phyloP scores from a whole-genome alignment of 257 asterid genomes.

The Dorcoceras hygrometricum region DNA sequence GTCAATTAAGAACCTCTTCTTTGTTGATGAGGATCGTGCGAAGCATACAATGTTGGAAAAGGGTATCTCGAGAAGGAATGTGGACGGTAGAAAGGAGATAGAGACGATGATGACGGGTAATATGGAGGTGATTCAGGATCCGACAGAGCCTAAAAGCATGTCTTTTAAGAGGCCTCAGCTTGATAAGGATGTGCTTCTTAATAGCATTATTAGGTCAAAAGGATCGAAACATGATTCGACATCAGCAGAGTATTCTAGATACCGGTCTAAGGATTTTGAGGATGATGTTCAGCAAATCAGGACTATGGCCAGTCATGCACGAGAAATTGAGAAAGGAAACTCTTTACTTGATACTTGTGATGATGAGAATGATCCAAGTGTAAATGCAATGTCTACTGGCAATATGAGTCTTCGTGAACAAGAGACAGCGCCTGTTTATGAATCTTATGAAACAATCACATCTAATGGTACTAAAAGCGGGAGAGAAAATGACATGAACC shows the following conservation, averaged over 20 bases:
- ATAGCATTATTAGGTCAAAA: constrained; percentile 46
- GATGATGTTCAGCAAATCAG: constrained; percentile 59
- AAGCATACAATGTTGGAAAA: constrained; percentile 62
- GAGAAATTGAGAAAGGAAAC: constrained; percentile 57
- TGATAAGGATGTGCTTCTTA: constrained; percentile 60
- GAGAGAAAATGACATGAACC: constrained; percentile 18
- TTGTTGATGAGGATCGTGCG: constrained; percentile 26
- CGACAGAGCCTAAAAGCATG: constrained; percentile 33
- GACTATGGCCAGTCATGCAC: constrained; percentile 67
- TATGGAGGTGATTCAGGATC: constrained; percentile 58
- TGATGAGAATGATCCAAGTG: constrained; percentile 32
- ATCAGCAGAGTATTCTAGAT: constrained; percentile 25
- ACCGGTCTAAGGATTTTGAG: constrained; percentile 37
- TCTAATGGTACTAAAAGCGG: constrained; percentile 29
- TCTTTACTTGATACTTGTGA: constrained; percentile 25
- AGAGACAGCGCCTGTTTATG: constrained; percentile 24
- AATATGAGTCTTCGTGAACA: constrained; percentile 23
- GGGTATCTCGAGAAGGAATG: constrained; percentile 75
- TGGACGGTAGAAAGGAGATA: constrained; percentile 53
- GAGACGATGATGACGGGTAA: constrained; percentile 47
- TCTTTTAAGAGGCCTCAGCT: constrained; percentile 61
- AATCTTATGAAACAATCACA: constrained; percentile 30
- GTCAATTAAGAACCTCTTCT: constrained; percentile 43
- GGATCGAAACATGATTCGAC: constrained; percentile 31
- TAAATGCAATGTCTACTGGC: constrained; percentile 27